Evolutionary conservation across 2,329 filamentous ascomycete genomes (phyloP).

Genomic region (Nothophaeocryptopus gaeumannii): DNA sequence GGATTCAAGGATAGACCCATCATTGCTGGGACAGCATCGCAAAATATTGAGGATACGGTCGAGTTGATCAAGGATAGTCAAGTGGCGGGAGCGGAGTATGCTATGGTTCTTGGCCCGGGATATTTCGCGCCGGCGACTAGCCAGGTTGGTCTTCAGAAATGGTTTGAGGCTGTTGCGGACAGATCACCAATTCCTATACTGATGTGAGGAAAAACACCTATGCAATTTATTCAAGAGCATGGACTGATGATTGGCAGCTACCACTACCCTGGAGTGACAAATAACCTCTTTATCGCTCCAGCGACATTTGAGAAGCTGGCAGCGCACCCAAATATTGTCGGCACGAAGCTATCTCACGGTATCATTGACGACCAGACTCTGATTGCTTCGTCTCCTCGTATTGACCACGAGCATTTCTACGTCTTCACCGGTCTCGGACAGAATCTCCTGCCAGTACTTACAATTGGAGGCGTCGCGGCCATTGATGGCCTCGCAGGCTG

Average conservation of each 20-base stretch:
- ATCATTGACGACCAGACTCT: constrained; percentile 64
- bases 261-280: constrained; percentile 66
- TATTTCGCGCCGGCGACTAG: constrained; percentile 61
- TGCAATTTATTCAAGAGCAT: background rate
- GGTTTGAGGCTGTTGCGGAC: constrained; percentile 62
- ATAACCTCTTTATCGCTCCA: constrained; percentile 59
- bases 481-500: constrained; percentile 66
- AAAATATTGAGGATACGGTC: constrained; percentile 61
- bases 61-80: constrained; percentile 56
- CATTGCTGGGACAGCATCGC: constrained; percentile 61
- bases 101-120: constrained; percentile 61
- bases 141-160: constrained; percentile 59
- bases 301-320: constrained; percentile 59
- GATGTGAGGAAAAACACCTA: constrained; percentile 50
- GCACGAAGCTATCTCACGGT: constrained; percentile 67
- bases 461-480: constrained; percentile 62
- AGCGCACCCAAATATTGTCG: constrained; percentile 64
- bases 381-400: constrained; percentile 57
- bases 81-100: constrained; percentile 60
- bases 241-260: constrained; percentile 43
- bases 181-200: constrained; percentile 59
- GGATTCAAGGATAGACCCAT: constrained; percentile 60
- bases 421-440: constrained; percentile 65
- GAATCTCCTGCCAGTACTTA: constrained; percentile 61
- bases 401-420: constrained; percentile 58